A percentile compares a stretch with the other conserved stretches of the same genome.
phyloP scores from a whole-genome alignment of 257 asterid species.

The Pogostemon cablin region DNA sequence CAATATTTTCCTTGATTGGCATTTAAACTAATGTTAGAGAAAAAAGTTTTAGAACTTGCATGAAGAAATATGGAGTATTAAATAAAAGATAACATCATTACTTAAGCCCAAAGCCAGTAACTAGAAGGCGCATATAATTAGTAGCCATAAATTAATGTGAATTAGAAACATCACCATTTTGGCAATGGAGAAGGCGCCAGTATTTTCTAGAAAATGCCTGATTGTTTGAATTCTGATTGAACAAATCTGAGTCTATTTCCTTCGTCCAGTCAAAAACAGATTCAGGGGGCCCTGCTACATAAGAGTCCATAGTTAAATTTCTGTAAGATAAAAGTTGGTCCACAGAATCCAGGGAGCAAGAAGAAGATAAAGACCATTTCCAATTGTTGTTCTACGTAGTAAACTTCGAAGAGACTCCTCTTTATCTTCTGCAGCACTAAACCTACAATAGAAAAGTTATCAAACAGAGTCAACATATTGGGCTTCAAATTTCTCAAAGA shows the following conservation, averaged over 20 bases:
- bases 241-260: constrained; percentile 85
- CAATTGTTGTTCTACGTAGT: too few species aligned
- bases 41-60: constrained; percentile 12
- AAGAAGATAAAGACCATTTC: too few species aligned
- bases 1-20: too few species aligned
- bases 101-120: constrained; percentile 20
- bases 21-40: background rate
- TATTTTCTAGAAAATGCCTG: constrained; percentile 91
- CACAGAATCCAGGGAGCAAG: too few species aligned
- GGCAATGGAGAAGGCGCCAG: constrained; percentile 98
- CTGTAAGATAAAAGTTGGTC: too few species aligned
- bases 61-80: constrained; percentile 19
- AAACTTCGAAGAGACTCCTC: too few species aligned
- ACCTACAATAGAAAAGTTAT: too few species aligned
- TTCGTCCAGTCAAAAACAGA: constrained; percentile 91
- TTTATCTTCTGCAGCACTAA: too few species aligned
- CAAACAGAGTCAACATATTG: too few species aligned
- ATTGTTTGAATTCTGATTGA: constrained; percentile 67
- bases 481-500: too few species aligned
- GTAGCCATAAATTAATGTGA: constrained; percentile 22
- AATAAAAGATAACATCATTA: background rate
- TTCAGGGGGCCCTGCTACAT: constrained; percentile 63
- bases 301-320: too few species aligned
- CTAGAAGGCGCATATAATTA: background rate
- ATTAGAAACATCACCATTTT: constrained; percentile 62